phyloP scores from a whole-genome alignment of 208 protist species.

The Leishmania martiniquensis region DNA sequence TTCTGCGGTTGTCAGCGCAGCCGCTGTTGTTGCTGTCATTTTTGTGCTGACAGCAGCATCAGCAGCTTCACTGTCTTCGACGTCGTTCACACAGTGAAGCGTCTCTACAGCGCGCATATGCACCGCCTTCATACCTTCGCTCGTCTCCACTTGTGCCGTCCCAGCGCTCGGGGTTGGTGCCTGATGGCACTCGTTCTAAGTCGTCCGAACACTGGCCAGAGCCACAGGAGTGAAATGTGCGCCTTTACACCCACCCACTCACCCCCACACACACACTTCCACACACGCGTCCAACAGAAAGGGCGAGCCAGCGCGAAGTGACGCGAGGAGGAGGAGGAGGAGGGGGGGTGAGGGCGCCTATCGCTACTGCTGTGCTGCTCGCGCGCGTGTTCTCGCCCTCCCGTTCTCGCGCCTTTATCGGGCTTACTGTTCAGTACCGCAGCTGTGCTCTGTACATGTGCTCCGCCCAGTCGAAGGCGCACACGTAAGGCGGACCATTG shows the following conservation, averaged over 20 bases:
- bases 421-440: too few species aligned
- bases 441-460: background rate
- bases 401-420: background rate
- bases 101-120: background rate
- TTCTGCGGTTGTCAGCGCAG: background rate
- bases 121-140: background rate
- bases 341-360: too few species aligned
- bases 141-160: background rate
- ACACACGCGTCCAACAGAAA: background rate
- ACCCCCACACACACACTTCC: background rate
- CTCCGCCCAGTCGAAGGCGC: background rate
- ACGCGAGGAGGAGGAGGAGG: background rate
- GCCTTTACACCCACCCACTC: background rate
- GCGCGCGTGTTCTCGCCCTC: too few species aligned
- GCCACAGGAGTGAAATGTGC: background rate
- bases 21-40: background rate
- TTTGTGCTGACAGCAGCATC: too few species aligned
- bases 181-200: background rate
- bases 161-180: background rate
- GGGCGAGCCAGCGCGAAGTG: background rate
- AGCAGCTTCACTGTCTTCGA: background rate
- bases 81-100: background rate
- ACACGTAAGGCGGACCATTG: background rate
- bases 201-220: background rate
- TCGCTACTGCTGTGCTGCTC: too few species aligned